Evolutionary conservation across 371 early-diverging fungal species (phyloP).

Genomic region (Rhizopus sp.): DNA sequence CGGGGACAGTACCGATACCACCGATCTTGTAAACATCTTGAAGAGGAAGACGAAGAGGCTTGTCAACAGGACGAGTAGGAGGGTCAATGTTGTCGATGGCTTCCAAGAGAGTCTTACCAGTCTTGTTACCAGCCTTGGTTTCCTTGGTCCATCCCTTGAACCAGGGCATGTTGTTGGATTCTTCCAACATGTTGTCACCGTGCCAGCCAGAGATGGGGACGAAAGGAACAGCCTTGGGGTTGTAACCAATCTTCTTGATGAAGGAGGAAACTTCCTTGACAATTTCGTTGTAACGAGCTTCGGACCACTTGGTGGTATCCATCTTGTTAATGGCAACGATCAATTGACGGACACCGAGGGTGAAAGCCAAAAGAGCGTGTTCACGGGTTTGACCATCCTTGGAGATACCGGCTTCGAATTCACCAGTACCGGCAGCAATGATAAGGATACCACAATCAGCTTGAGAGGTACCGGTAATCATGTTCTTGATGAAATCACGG

Average conservation of each 20-base stretch:
- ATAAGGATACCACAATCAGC: slow-evolving; percentile 98
- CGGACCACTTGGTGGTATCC: slow-evolving; percentile 95
- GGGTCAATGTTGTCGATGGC: slow-evolving; percentile 95
- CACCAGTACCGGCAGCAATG: slow-evolving; percentile 93
- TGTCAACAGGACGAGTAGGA: slow-evolving; percentile 88
- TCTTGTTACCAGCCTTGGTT: slow-evolving; percentile 73
- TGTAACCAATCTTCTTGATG: slow-evolving; percentile 96
- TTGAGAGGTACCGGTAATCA: slow-evolving; percentile 95
- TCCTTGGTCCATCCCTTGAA: slow-evolving; percentile 96
- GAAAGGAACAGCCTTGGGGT: slow-evolving; percentile 90
- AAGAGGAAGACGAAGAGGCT: slow-evolving; percentile 97
- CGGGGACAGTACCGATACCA: slow-evolving; percentile 96
- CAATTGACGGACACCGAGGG: slow-evolving; percentile 97
- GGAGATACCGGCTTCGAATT: slow-evolving; percentile 99
- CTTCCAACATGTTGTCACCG: slow-evolving; percentile 97
- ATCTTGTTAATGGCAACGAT: slow-evolving; percentile 99
- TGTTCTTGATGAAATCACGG: slow-evolving; percentile 99
- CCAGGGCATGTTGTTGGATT: slow-evolving; percentile 93
- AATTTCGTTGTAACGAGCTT: slow-evolving; percentile 94
- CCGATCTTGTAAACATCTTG: slow-evolving; percentile 98
- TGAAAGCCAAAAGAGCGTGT: slow-evolving; percentile 98
- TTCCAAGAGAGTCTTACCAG: slow-evolving; percentile 91
- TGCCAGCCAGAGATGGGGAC: slow-evolving; percentile 98
- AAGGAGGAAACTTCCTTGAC: slow-evolving; percentile 92
- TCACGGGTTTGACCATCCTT: slow-evolving; percentile 99